A percentile compares a stretch with the other conserved stretches of the same genome.
Conservation (phyloP, 2,329 filamentous ascomycete species). For the Diplodia scrobiculata region DNA sequence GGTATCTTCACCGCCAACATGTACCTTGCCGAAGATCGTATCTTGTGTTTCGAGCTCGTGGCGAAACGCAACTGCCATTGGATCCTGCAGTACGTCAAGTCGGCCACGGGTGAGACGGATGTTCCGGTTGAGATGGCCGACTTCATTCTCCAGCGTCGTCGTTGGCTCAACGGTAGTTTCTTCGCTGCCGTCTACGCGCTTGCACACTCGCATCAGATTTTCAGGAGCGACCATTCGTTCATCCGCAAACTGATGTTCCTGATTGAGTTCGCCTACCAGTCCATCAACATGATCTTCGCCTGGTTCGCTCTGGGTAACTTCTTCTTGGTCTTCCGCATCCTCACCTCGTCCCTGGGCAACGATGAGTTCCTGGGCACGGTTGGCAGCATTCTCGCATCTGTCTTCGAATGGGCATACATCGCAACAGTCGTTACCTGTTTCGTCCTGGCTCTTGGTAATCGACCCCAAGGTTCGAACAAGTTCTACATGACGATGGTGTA, state of each 20-base stretch:
- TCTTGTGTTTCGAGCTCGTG: constrained; percentile 97
- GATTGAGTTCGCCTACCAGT: constrained; percentile 91
- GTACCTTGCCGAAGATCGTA: constrained; percentile 98
- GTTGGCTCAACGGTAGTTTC: constrained; percentile 98
- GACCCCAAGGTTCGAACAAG: constrained; percentile 88
- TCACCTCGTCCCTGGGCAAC: constrained; percentile 80
- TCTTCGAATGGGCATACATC: constrained; percentile 96
- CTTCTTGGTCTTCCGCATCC: constrained; percentile 96
- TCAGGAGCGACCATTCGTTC: constrained; percentile 86
- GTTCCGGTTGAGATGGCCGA: constrained; percentile 93
- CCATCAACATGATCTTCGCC: constrained; percentile 94
- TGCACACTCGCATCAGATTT: constrained; percentile 94
- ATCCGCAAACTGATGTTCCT: constrained; percentile 87
- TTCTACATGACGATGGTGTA: constrained; percentile 97
- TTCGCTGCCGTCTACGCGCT: constrained; percentile 96
- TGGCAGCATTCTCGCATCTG: constrained; percentile 78
- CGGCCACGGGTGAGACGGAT: constrained; percentile 92
- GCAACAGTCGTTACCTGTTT: constrained; percentile 92
- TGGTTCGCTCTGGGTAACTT: constrained; percentile 99
- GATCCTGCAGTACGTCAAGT: constrained; percentile 98
- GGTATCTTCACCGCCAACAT: constrained; percentile 99
- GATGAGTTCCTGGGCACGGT: constrained; percentile 69
- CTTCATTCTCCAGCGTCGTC: constrained; percentile 89
- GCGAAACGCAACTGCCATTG: constrained; percentile 96
- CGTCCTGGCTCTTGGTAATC: constrained; percentile 89